Conservation (phyloP, 2,329 filamentous ascomycete genomes). For the Cercospora sp. region DNA sequence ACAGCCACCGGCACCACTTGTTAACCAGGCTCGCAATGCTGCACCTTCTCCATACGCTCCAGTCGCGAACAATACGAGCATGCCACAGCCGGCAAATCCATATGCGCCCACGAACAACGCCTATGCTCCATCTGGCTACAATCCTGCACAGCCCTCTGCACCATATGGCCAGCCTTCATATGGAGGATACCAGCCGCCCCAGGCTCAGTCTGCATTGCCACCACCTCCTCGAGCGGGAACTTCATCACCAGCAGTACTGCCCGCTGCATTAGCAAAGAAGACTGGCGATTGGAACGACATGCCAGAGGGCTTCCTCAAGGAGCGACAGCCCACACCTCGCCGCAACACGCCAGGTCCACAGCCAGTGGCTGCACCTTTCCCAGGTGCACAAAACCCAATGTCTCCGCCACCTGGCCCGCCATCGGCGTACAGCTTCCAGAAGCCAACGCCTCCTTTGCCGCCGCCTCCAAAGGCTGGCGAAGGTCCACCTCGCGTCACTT, state of each 20-base stretch:
- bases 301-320: constrained; percentile 73
- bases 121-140: constrained; percentile 38
- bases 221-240: constrained; percentile 67
- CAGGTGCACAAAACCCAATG: constrained; percentile 55
- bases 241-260: constrained; percentile 63
- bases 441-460: constrained; percentile 69
- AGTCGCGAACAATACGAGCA: constrained; percentile 16
- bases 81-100: constrained; percentile 44
- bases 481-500: constrained; percentile 66
- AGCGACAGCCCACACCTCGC: constrained; percentile 61
- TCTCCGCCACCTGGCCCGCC: constrained; percentile 58
- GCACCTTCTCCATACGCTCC: constrained; percentile 44
- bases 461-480: constrained; percentile 80
- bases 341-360: constrained; percentile 69
- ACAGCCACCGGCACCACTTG: constrained; percentile 45
- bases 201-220: constrained; percentile 48
- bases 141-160: constrained; percentile 49
- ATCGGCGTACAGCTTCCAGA: constrained; percentile 58
- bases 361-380: constrained; percentile 73
- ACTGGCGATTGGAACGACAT: constrained; percentile 92
- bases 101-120: constrained; percentile 44
- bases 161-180: constrained; percentile 42
- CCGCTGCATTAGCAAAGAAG: constrained; percentile 69
- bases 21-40: constrained; percentile 38
- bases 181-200: constrained; percentile 47